Base-by-base conservation (phyloP, 352 stramenopile species). In the Phytopythium oedochilum region DNA sequence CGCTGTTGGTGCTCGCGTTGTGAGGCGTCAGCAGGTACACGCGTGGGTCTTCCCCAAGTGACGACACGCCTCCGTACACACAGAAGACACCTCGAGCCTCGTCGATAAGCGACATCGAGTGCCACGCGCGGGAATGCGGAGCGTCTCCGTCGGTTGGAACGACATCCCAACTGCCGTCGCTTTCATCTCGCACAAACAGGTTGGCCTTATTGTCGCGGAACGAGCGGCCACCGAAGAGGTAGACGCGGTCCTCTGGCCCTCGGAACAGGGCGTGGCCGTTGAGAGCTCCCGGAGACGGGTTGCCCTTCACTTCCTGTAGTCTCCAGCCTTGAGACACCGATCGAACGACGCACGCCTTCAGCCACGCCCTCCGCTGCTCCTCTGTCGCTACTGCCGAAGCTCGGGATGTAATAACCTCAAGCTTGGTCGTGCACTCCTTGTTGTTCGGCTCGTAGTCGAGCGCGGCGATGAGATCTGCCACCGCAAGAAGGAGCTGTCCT, bases 231-330 rank as follows among this genome's bases (percentile, higher is more conserved):
- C 78, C 80, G 54, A 83, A 85, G 1, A 88, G 51, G 40, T 70
- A 71, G 28, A 81, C 67, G 32, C 46, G 46, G 4, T 25, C 53
- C 18, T 63, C 56, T 4, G 31, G 25, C 22, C 59, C 69, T 48
- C 35, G 44, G 38, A 86, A 86, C n/a, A 91, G 57, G 1, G 63
- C 69, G 28, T 91, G 80, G 7, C 80, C 80, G 40, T 88, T 91
- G 8, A 88, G 55, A 38, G 66, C 77, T 35, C 75, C 64, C 29
- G 80, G 80, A n/a, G 73, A 73, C 25, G 80, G 80, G 26, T 91
- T 91, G 3, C 80, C 80, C 60, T 73, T 73, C 5, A 91, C 73
- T 18, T 64, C 40, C 25, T 69, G 55, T 1, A 56, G 36, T 12
- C 50, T 53, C 80, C 80, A 91, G 6, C 80, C 80, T n/a, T 67